Base-by-base conservation (phyloP, 2,329 filamentous ascomycete species). In the Pseudogymnoascus sp. region DNA sequence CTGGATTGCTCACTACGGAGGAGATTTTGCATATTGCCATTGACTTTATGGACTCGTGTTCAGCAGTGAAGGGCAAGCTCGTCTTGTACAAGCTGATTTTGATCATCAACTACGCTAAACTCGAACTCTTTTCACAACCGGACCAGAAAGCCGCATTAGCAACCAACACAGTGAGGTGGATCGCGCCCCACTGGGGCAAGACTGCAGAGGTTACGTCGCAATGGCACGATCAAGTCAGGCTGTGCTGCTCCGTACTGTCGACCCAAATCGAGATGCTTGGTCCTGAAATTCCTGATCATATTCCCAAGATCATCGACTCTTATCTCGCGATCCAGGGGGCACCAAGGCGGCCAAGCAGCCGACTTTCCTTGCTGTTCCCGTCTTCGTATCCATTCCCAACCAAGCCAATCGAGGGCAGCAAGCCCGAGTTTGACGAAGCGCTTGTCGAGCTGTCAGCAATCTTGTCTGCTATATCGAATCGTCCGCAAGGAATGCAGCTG, bases 1-100 rank as follows among this genome's bases (percentile, higher is more conserved):
- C 85, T 0, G 85, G 87, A 1, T 80, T 94, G 38, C 81, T 97
- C 71, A 84, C 83, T 3, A 86, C 88, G 0, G 88, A 92, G 69
- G 93, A 97, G 72, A 93, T 97, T 52, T 78, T 97, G 61, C 89
- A 96, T 69, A 89, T 97, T 66, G 91, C 92, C 41, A 90, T 95
- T 65, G 91, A 93, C 74, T 96, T 97, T 71, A 88, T 97, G 78
- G 92, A 97, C 71, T 91, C 94, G 1, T 97, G 92, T 76, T 84
- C 86, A 2, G 79, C 86, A 29, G 92, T 95, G 58, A 93, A 92
- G 72, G 93, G 94, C 63, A 96, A 96, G 77, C 81, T 99, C 61
- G 83, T 96, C 6, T 77, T 97, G 37, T 96, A 96, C 76, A 96
- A 96, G 73, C 82, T 99, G 38, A 84, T 97, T 16, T 80, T 99